phyloP scores from a whole-genome alignment of 257 asterid species.

The Solanum appendiculatum region DNA sequence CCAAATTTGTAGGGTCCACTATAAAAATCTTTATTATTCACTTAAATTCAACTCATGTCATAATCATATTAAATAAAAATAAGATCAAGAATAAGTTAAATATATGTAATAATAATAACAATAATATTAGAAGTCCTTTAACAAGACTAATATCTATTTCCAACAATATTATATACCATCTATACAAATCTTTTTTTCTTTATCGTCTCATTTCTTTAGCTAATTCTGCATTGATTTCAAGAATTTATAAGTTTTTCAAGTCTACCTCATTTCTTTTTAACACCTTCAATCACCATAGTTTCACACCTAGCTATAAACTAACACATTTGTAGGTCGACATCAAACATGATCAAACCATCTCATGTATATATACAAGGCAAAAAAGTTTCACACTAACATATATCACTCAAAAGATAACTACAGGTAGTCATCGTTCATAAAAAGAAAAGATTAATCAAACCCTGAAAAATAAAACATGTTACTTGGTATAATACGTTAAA shows the following conservation, averaged over 20 bases:
- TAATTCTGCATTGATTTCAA: background rate
- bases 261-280: background rate
- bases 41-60: background rate
- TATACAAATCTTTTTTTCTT: background rate
- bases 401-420: background rate
- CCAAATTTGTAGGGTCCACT: background rate
- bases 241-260: background rate
- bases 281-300: background rate
- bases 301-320: background rate
- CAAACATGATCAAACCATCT: background rate
- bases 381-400: background rate
- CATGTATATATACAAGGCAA: background rate
- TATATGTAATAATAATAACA: background rate
- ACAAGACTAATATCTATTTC: background rate
- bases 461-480: background rate
- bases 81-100: background rate
- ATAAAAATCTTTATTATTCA: background rate
- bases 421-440: background rate
- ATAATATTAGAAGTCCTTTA: background rate
- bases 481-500: background rate
- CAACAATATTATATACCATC: background rate
- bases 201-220: background rate
- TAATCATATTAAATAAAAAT: background rate
- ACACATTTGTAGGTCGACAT: background rate
- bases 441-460: background rate